Evolutionary conservation across 345 rosid genomes (phyloP).

Genomic region (Salix viminalis): DNA sequence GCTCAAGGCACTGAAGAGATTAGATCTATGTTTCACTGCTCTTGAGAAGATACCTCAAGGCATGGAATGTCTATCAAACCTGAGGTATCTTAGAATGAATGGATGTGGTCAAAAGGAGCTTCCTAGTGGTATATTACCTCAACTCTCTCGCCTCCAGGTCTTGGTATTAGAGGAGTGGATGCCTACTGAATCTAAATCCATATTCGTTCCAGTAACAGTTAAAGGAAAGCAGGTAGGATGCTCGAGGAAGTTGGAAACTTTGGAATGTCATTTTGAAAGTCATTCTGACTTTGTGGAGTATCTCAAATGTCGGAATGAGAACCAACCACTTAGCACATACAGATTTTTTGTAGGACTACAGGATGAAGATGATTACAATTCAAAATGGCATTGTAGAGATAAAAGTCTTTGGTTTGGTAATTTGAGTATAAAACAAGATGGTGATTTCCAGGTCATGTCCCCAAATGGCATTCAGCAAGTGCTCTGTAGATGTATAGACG

Average conservation of each 20-base stretch:
- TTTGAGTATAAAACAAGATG: not conserved
- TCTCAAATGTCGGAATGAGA: not conserved
- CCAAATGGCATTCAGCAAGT: not conserved
- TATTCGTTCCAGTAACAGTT: not conserved
- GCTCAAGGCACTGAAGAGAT: no score
- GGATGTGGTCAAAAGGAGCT: no score
- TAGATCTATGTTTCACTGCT: no score
- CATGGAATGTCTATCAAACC: no score
- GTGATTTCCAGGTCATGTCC: not conserved
- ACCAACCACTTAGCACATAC: not conserved
- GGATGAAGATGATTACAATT: not conserved
- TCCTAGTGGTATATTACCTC: no score
- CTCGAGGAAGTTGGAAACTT: not conserved
- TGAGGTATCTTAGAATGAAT: no score
- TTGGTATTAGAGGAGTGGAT: not conserved
- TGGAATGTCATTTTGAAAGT: not conserved
- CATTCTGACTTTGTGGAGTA: not conserved
- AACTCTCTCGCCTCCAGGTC: no score
- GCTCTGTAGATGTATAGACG: not conserved
- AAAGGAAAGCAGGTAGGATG: slow-evolving; percentile 6
- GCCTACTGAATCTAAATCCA: not conserved
- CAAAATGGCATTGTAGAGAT: not conserved
- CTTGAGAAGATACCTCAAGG: no score
- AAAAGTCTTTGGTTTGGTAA: not conserved
- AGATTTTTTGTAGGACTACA: not conserved